These are phyloP conservation scores for Blastobotrys serpentis DNA, from an alignment of 1,139 yeast genomes.

Conservation along the genomic window DNA sequence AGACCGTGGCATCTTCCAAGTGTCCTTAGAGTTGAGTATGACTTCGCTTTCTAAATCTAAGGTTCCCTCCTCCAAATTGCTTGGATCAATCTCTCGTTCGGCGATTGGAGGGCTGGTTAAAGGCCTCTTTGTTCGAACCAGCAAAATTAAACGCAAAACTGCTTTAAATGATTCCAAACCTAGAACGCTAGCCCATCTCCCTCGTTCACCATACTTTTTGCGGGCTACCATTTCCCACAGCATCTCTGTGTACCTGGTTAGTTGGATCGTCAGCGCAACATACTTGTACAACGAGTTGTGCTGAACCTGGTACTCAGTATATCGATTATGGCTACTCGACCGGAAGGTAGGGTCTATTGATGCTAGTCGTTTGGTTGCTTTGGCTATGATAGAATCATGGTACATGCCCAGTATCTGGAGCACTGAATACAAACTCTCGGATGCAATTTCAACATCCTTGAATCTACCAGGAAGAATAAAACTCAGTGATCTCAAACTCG, in stretches of 20 bases:
- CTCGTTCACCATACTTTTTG: constrained; percentile 31
- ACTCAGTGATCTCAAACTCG: constrained; percentile 39
- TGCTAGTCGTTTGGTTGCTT: constrained; percentile 33
- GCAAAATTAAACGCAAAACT: constrained; percentile 35
- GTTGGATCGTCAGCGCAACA: constrained; percentile 36
- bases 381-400: constrained; percentile 40
- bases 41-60: constrained; percentile 4
- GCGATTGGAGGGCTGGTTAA: constrained; percentile 38
- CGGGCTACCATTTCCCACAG: constrained; percentile 41
- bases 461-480: constrained; percentile 44
- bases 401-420: constrained; percentile 41
- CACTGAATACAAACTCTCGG: constrained; percentile 38
- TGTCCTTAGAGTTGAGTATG: constrained; percentile 4
- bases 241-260: constrained; percentile 40
- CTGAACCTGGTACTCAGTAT: constrained; percentile 33
- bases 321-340: constrained; percentile 37
- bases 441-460: constrained; percentile 42
- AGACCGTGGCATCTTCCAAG: constrained; percentile 38
- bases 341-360: constrained; percentile 25
- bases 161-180: constrained; percentile 40
- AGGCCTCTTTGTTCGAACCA: constrained; percentile 34
- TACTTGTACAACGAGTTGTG: constrained; percentile 32
- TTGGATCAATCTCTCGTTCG: constrained; percentile 39
- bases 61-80: constrained; percentile 12
- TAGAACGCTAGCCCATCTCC: constrained; percentile 37